Percentiles rank a stretch among this genome's conserved stretches.
Conservation (phyloP, 345 rosid species). For the Brassica rapa region DNA sequence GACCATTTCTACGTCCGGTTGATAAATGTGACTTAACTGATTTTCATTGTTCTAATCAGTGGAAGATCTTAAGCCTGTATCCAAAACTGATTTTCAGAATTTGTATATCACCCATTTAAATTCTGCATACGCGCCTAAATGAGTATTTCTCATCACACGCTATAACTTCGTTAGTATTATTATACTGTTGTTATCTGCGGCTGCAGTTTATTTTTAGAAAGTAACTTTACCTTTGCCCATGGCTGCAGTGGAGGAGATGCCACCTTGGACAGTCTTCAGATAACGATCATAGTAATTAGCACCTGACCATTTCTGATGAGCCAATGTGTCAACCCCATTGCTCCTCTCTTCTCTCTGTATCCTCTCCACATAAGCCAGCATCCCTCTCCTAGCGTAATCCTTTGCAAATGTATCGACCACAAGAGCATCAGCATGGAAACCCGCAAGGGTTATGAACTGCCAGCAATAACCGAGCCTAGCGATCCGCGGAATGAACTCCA, state of each 20-base stretch:
- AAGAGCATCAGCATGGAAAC: constrained; percentile 93
- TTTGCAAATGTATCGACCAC: constrained; percentile 78
- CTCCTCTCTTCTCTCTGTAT: constrained; percentile 96
- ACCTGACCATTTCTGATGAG: constrained; percentile 99
- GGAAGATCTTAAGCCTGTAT: not conserved
- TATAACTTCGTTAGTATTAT: not conserved
- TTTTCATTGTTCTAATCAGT: not conserved
- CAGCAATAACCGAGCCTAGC: constrained; percentile 84
- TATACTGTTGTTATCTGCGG: not conserved
- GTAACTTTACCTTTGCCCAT: constrained; percentile 83
- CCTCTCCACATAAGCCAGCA: constrained; percentile 95
- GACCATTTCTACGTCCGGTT: not conserved
- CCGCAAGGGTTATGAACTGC: constrained; percentile 95
- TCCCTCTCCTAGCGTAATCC: constrained; percentile 82
- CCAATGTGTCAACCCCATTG: constrained; percentile 88
- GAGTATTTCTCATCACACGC: not conserved
- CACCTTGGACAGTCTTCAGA: constrained; percentile 91
- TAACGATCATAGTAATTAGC: constrained; percentile 89
- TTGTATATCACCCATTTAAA: not conserved
- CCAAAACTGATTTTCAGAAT: not conserved
- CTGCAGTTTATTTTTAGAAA: not conserved
- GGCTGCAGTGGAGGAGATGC: constrained; percentile 95
- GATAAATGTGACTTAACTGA: not conserved
- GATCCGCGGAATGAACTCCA: constrained; percentile 81
- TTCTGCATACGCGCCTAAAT: not conserved